Evolutionary conservation across 805 yeast genomes (phyloP).

Genomic region (Candida xiaguanensis): DNA sequence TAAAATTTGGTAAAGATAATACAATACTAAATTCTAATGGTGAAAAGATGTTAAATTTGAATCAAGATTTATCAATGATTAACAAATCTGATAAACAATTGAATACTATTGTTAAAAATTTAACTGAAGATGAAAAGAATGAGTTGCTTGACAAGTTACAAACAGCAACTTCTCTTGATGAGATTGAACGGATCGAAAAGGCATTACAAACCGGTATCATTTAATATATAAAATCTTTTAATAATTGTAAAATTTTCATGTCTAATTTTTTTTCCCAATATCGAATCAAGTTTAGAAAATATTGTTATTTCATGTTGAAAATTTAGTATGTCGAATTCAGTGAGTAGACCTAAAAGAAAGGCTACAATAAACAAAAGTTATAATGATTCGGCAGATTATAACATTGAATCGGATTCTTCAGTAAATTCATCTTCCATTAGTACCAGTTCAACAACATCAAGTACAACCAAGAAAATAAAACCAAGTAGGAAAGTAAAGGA

Average conservation of each 20-base stretch:
- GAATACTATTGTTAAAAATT: constrained; percentile 36
- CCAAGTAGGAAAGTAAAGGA: constrained; percentile 4
- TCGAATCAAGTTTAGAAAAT: background rate
- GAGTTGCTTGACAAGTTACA: constrained; percentile 51
- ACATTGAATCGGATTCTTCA: constrained; percentile 5
- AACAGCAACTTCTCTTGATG: constrained; percentile 66
- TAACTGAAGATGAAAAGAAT: constrained; percentile 52
- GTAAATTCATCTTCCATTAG: constrained; percentile 4
- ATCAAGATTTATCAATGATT: background rate
- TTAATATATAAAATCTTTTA: background rate
- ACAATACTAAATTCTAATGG: constrained; percentile 5
- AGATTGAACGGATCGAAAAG: constrained; percentile 67
- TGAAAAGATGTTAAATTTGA: background rate
- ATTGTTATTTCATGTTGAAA: background rate
- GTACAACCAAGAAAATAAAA: background rate
- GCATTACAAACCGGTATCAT: constrained; percentile 30
- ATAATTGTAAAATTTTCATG: background rate
- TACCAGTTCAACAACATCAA: constrained; percentile 6
- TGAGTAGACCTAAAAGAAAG: constrained; percentile 29
- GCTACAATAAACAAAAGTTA: constrained; percentile 36
- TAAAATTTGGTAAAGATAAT: constrained; percentile 33
- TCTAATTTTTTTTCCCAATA: background rate
- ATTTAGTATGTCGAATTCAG: background rate
- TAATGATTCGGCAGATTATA: constrained; percentile 24
- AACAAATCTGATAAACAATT: constrained; percentile 18